Conservation (phyloP, 306 rosid genomes). For the Pachyrhizus erosus region DNA sequence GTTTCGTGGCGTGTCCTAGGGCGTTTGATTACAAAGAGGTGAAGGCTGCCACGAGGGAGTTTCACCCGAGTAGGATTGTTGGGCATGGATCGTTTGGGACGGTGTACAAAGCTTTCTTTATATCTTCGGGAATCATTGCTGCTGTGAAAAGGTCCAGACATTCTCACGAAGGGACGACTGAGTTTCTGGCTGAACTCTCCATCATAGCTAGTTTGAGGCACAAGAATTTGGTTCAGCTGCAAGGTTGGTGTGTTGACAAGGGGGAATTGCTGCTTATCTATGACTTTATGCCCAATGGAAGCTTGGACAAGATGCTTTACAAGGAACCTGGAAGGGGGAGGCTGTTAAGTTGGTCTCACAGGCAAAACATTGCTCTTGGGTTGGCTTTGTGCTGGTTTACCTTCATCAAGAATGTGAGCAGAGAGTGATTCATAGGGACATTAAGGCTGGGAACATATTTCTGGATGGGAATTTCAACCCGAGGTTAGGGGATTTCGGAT, state of each 20-base stretch:
- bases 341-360: background rate
- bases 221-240: constrained; percentile 18
- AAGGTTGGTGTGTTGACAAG: constrained; percentile 23
- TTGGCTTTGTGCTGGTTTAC: constrained; percentile 8
- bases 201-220: background rate
- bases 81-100: background rate
- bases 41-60: background rate
- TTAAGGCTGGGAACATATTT: constrained; percentile 73
- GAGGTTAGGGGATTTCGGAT: constrained; percentile 74
- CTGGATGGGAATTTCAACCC: constrained; percentile 48
- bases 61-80: background rate
- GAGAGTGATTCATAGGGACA: constrained; percentile 45
- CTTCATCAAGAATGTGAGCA: constrained; percentile 11
- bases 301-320: constrained; percentile 21
- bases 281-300: constrained; percentile 10
- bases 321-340: background rate
- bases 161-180: background rate
- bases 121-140: constrained; percentile 2
- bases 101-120: background rate
- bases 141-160: constrained; percentile 10
- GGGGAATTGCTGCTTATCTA: background rate
- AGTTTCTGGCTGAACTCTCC: background rate
- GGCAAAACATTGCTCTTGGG: background rate
- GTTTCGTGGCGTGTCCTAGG: background rate
- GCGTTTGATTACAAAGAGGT: background rate